phyloP scores from a whole-genome alignment of 2,329 filamentous ascomycete species.

The Xylaria sp. region DNA sequence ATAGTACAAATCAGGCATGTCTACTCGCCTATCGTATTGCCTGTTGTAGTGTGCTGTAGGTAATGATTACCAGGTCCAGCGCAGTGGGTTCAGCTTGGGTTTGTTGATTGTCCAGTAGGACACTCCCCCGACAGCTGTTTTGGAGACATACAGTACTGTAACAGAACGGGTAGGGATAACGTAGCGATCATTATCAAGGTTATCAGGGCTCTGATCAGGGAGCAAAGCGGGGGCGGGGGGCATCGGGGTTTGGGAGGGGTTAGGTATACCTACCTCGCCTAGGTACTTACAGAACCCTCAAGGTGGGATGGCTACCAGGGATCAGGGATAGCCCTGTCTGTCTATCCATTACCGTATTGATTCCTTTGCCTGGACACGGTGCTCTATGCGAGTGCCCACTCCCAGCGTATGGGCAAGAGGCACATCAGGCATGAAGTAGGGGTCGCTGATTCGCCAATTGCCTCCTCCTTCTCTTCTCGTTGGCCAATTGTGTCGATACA shows the following conservation, averaged over 20 bases:
- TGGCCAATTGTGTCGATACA: slow-evolving; percentile 20
- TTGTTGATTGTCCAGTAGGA: slow-evolving; percentile 10
- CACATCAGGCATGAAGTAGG: slow-evolving; percentile 5
- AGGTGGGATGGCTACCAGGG: neutral
- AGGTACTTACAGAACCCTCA: neutral
- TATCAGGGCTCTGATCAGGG: too few species aligned
- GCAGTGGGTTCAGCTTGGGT: neutral
- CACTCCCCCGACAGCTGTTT: slow-evolving; percentile 3
- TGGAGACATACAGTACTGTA: neutral
- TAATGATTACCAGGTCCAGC: slow-evolving; percentile 2
- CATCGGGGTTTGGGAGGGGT: neutral
- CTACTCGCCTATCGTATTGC: too few species aligned
- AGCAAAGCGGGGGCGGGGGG: slow-evolving; percentile 7
- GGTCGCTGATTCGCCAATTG: slow-evolving; percentile 26
- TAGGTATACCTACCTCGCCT: neutral
- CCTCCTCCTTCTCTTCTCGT: slow-evolving; percentile 4
- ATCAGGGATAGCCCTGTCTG: neutral
- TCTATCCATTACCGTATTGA: neutral
- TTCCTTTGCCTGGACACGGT: neutral
- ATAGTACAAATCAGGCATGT: neutral
- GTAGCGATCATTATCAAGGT: slow-evolving; percentile 17
- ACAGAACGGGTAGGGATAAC: neutral
- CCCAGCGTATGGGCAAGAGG: neutral
- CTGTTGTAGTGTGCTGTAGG: neutral
- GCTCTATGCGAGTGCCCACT: neutral